Conservation (phyloP, 805 yeast genomes). For the Candida vaughaniae region DNA sequence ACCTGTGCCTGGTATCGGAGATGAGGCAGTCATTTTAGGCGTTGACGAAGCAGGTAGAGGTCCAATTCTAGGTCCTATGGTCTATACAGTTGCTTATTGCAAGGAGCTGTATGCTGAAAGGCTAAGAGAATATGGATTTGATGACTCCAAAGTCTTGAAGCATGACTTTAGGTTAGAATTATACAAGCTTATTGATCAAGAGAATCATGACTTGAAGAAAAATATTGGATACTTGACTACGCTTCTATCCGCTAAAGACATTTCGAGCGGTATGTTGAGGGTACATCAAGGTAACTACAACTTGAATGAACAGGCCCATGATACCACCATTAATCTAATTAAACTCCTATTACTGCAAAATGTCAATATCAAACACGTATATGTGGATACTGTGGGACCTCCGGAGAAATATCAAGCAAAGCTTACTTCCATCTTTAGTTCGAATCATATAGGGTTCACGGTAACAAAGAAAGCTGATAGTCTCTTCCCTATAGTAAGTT, state of each 20-base stretch:
- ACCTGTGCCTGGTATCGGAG: constrained; percentile 40
- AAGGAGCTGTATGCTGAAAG: constrained; percentile 50
- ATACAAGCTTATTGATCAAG: constrained; percentile 55
- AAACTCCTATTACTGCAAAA: constrained; percentile 60
- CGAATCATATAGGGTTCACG: constrained; percentile 51
- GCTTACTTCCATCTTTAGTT: constrained; percentile 67
- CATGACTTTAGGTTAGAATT: constrained; percentile 66
- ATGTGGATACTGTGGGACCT: constrained; percentile 96
- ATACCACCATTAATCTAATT: constrained; percentile 81
- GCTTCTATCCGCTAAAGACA: constrained; percentile 82
- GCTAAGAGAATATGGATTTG: constrained; percentile 68
- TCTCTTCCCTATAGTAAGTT: constrained; percentile 84
- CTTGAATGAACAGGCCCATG: constrained; percentile 95
- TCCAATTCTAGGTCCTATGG: constrained; percentile 98
- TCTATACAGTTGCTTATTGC: constrained; percentile 85
- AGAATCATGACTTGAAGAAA: constrained; percentile 40
- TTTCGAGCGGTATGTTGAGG: constrained; percentile 81
- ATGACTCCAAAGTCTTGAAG: constrained; percentile 86
- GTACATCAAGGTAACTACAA: constrained; percentile 57
- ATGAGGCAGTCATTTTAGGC: constrained; percentile 60
- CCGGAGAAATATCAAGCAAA: constrained; percentile 82
- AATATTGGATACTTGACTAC: constrained; percentile 89
- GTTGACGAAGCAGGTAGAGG: constrained; percentile 99
- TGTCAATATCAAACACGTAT: constrained; percentile 67
- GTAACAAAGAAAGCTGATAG: constrained; percentile 97